phyloP scores from a whole-genome alignment of 2,329 filamentous ascomycete genomes.

The Anthostomella pinea region DNA sequence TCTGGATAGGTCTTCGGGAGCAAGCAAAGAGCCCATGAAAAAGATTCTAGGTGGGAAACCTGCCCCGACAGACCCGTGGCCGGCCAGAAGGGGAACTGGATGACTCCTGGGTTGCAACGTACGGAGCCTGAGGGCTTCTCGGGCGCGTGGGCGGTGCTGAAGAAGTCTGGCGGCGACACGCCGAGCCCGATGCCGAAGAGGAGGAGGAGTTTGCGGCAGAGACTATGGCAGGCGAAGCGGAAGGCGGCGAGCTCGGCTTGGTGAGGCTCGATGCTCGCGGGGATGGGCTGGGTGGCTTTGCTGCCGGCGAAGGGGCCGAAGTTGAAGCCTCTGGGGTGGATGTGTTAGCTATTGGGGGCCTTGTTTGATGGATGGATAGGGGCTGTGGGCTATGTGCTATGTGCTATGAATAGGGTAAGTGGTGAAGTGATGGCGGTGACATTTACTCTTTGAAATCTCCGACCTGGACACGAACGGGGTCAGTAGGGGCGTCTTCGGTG shows the following conservation, averaged over 20 bases:
- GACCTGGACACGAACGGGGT: too few species aligned
- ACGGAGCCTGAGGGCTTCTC: constrained; percentile 49
- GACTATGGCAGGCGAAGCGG: constrained; percentile 63
- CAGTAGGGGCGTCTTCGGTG: too few species aligned
- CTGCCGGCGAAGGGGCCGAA: constrained; percentile 72
- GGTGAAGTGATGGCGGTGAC: too few species aligned
- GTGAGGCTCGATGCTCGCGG: constrained; percentile 57
- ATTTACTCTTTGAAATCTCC: constrained; percentile 86
- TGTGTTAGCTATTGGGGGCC: constrained; percentile 8
- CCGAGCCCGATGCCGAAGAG: constrained; percentile 77
- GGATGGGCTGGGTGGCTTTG: constrained; percentile 75
- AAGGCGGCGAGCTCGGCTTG: constrained; percentile 65
- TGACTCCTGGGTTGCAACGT: too few species aligned
- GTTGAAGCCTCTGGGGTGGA: constrained; percentile 73
- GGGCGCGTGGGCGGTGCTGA: constrained; percentile 49
- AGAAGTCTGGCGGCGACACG: constrained; percentile 51
- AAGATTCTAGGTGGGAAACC: too few species aligned
- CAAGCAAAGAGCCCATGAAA: too few species aligned
- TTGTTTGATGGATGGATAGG: constrained; percentile 6
- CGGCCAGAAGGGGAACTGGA: too few species aligned
- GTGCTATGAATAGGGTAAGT: constrained; percentile 1
- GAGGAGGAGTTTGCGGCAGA: constrained; percentile 70
- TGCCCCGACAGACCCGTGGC: too few species aligned
- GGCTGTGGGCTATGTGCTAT: constrained; percentile 3
- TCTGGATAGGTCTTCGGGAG: too few species aligned